Base-by-base conservation (phyloP, 805 yeast species). In the Starmerella sp. region DNA sequence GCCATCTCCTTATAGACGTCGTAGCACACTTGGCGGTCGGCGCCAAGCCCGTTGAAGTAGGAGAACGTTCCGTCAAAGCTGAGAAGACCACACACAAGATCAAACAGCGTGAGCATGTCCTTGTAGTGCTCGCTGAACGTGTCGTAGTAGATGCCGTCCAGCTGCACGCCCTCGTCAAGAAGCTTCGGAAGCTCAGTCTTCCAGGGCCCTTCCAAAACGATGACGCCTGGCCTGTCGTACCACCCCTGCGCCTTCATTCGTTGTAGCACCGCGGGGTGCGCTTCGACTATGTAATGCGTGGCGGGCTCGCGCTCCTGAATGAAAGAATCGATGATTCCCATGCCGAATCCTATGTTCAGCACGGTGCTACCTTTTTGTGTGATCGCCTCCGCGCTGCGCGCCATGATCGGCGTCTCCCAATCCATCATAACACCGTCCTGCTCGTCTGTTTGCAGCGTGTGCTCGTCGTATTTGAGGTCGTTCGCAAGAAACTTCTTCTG, bases 341-440 rank as follows among this genome's bases (percentile, higher is more conserved):
- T 87, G 2, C 97, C 97, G 67, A 91, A 90, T 0, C 97, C 97
- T 41, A 90, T 86, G 64, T 90, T 90, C 38, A 91, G 72, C 2
- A 91, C 80, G 1, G 54, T 51, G 11, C 63, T 58, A 41, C 73
- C 77, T 8, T 79, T 73, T 48, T 73, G 73, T 66, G 83, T 82
- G n/a, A 91, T 66, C 0, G 91, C 72, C 36, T 84, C 81, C 54
- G 95, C 84, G 0, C 95, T 95, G 14, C 82, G 74, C 52, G 76
- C 73, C 97, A 90, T 90, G 54, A 90, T 73, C 22, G 81, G 78
- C 5, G 80, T 76, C 67, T 90, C 97, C 97, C 97, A 90, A 62
- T 84, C 84, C 97, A 90, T 90, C 97, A 90, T 90, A 2, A 90
- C 97, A 15, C 96, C 97, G 64, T 90, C 97, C 51, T 83, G 73